Evolutionary conservation across 306 rosid genomes (phyloP).

Genomic region (Cucumis hystrix): DNA sequence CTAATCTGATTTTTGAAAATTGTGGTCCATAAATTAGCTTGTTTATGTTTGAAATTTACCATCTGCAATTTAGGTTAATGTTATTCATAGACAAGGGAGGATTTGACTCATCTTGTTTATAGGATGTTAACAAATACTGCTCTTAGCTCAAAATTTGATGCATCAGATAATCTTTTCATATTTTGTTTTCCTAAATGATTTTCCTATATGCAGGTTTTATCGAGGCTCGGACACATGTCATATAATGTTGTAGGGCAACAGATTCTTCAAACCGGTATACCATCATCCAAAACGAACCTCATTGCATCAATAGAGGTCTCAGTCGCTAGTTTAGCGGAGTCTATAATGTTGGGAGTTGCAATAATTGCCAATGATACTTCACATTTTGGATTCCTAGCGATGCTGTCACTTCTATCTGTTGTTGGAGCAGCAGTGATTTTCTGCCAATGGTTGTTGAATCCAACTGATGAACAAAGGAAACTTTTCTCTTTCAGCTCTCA

Average conservation of each 20-base stretch:
- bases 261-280: conserved; percentile 90
- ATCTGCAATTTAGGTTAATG: neutral
- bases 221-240: conserved; percentile 92
- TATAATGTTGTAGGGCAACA: conserved; percentile 88
- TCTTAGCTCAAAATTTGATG: neutral
- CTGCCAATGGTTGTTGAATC: conserved; percentile 81
- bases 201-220: conserved; percentile 47
- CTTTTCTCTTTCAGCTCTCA: conserved; percentile 57
- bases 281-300: conserved; percentile 85
- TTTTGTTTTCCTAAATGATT: conserved; percentile 7
- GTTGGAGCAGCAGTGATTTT: conserved; percentile 77
- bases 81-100: neutral
- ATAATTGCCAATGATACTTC: conserved; percentile 74
- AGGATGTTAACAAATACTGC: neutral
- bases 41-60: neutral
- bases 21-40: neutral
- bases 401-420: conserved; percentile 71
- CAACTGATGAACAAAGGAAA: conserved; percentile 61
- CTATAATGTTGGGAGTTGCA: conserved; percentile 72
- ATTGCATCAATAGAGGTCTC: conserved; percentile 92
- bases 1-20: neutral
- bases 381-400: conserved; percentile 61
- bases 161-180: neutral
- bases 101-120: neutral
- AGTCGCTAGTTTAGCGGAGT: conserved; percentile 91